Percentiles rank a stretch among this genome's conserved stretches.
Evolutionary conservation across 805 yeast genomes (phyloP).

Genomic region (fission yeast (Schizosaccharomyces pombe)): DNA sequence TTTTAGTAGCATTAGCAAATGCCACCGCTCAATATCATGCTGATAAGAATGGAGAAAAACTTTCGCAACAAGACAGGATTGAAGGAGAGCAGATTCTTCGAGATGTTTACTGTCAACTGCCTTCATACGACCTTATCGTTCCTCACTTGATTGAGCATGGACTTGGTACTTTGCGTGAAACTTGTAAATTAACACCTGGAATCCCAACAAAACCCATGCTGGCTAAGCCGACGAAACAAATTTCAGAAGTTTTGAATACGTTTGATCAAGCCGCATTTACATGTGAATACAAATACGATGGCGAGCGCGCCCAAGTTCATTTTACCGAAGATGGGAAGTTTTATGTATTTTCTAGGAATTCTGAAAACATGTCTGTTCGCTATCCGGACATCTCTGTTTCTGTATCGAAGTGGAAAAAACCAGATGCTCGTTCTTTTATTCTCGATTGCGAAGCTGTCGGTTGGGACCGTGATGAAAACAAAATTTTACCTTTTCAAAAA

Average conservation of each 20-base stretch:
- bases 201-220: slow-evolving; percentile 93
- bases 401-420: slow-evolving; percentile 32
- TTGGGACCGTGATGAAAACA: slow-evolving; percentile 59
- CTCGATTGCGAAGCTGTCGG: slow-evolving; percentile 96
- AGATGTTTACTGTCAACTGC: slow-evolving; percentile 72
- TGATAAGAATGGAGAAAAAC: slow-evolving; percentile 11
- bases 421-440: slow-evolving; percentile 33
- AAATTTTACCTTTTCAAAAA: slow-evolving; percentile 81
- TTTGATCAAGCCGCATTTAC: slow-evolving; percentile 43
- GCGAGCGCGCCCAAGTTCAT: slow-evolving; percentile 93
- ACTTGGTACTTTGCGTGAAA: slow-evolving; percentile 35
- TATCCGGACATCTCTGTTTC: slow-evolving; percentile 73
- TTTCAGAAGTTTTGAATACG: slow-evolving; percentile 74
- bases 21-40: slow-evolving; percentile 48
- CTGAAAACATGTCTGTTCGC: slow-evolving; percentile 89
- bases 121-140: slow-evolving; percentile 68
- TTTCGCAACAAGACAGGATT: slow-evolving; percentile 21
- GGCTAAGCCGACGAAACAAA: slow-evolving; percentile 89
- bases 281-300: slow-evolving; percentile 92
- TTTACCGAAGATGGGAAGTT: slow-evolving; percentile 30
- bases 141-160: slow-evolving; percentile 44
- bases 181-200: slow-evolving; percentile 66
- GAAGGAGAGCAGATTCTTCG: slow-evolving; percentile 57
- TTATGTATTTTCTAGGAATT: slow-evolving; percentile 70
- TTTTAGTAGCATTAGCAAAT: slow-evolving; percentile 59